Evolutionary conservation across 768 basidiomycete species (phyloP), one percentile per base, ranked within the genome.

Genomic region (Russula sp.): DNA sequence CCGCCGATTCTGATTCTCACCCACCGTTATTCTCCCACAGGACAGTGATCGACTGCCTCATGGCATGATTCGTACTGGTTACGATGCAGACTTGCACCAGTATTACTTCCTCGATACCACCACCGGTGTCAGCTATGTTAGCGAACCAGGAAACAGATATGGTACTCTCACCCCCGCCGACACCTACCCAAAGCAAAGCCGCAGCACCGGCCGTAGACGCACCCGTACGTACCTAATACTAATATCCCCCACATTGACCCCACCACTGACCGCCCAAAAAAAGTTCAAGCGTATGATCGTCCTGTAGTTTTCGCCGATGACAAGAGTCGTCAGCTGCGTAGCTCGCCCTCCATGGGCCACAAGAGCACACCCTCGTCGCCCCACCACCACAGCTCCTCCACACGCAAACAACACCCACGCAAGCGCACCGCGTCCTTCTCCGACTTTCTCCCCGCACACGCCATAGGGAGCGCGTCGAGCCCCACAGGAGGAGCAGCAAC

Each of bases 81-180:
- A 66, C 47, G 63, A 66, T 42, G 65, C 63, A 13, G 50, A 64
- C 18, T 20, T 41, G 0, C 45, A 41, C n/a, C 65, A 64, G 29
- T 66, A 65, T 39, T 51, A 59, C 6, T 66, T 66, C 43, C 45
- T 6, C 32, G 65, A 66, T 43, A 57, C 39, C 13, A 38, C 55
- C 0, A 34, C 49, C 3, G 56, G 59, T 4, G 39, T 38, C 35
- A 0, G 41, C 13, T 66, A 39, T 20, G 41, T 58, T 7, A 54
- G 65, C 7, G 58, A 58, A 10, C 65, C 65, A 0, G 65, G 63
- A 47, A 47, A 60, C 5, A 18, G 18, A 22, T 66, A 66, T 14
- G 65, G 65, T 13, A 60, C 55, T 10, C 58, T 66, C 18, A 35
- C 65, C 13, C 65, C 65, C 18, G 46, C 59, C n/a, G 65, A 55